phyloP scores from a whole-genome alignment of 129 eudicot species.

The Kitagawia praeruptora region DNA sequence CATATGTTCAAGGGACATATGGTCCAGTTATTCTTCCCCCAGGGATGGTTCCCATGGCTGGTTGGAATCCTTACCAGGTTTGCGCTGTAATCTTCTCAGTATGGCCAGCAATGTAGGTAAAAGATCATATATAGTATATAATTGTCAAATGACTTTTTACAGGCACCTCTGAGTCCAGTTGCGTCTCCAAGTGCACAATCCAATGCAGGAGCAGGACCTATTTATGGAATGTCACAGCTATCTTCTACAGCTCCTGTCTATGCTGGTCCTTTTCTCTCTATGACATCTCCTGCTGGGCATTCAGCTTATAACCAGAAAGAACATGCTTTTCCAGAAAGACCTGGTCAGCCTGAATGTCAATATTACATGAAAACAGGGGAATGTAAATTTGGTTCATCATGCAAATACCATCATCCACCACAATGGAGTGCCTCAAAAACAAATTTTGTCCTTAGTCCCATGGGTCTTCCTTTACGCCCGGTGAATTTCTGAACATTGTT shows the following conservation, averaged over 20 bases:
- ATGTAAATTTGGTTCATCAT: slow-evolving; percentile 82
- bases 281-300: slow-evolving; percentile 43
- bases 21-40: slow-evolving; percentile 62
- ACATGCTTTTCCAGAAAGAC: slow-evolving; percentile 63
- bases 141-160: slow-evolving; percentile 16
- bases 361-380: slow-evolving; percentile 68
- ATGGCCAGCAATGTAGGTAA: background rate
- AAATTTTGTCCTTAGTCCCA: slow-evolving; percentile 54
- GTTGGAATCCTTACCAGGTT: slow-evolving; percentile 88
- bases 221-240: slow-evolving; percentile 62
- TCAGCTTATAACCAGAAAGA: slow-evolving; percentile 52
- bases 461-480: slow-evolving; percentile 90
- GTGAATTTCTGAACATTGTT: slow-evolving; percentile 32
- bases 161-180: slow-evolving; percentile 55
- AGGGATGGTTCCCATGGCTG: slow-evolving; percentile 66
- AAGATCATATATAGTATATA: background rate
- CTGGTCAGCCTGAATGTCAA: slow-evolving; percentile 88
- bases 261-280: slow-evolving; percentile 32
- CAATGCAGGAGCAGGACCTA: slow-evolving; percentile 41
- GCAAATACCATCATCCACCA: slow-evolving; percentile 84
- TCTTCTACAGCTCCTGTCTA: slow-evolving; percentile 60
- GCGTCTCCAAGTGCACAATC: slow-evolving; percentile 38
- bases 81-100: slow-evolving; percentile 13
- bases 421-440: slow-evolving; percentile 43
- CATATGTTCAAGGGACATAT: slow-evolving; percentile 70